Percentiles rank a stretch among this genome's conserved stretches.
Evolutionary conservation across 345 rosid species (phyloP).

Genomic region (Luvunga scandens): DNA sequence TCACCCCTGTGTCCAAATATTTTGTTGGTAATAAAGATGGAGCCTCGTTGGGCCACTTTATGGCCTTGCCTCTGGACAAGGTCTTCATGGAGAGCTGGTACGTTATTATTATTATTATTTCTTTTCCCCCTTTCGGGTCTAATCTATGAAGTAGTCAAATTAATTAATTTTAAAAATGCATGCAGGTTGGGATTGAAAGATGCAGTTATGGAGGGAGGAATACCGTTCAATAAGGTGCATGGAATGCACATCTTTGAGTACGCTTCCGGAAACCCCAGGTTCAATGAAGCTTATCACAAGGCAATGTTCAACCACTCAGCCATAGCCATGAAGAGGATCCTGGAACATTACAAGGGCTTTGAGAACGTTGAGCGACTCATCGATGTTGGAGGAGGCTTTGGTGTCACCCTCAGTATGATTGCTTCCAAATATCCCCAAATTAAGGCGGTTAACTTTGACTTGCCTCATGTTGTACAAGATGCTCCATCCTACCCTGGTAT

Average conservation of each 20-base stretch:
- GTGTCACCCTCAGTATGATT: conserved; percentile 36
- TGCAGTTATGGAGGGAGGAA: conserved; percentile 43
- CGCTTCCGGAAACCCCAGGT: conserved; percentile 31
- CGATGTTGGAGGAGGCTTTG: conserved; percentile 56
- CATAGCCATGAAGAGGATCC: conserved; percentile 32
- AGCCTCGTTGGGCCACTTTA: conserved; percentile 4
- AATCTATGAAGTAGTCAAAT: neutral
- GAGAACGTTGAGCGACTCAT: conserved; percentile 33
- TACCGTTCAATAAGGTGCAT: conserved; percentile 45
- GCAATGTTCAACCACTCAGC: conserved; percentile 43
- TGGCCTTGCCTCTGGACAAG: conserved; percentile 13
- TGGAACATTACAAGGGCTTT: conserved; percentile 42
- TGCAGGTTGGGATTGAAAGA: conserved; percentile 35
- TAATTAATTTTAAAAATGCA: neutral
- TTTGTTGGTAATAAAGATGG: conserved; percentile 16
- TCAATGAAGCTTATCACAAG: conserved; percentile 42
- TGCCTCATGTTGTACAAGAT: conserved; percentile 48
- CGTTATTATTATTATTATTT: no score
- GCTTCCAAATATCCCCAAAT: conserved; percentile 40
- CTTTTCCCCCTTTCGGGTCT: rapidly evolving
- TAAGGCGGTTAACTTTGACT: conserved; percentile 47
- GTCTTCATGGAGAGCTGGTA: conserved; percentile 16
- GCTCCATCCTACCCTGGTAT: conserved; percentile 40
- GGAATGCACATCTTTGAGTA: conserved; percentile 42
- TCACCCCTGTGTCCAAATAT: conserved; percentile 25